A percentile compares a stretch with the other conserved stretches of the same genome.
Conservation (phyloP, 805 yeast species). For the Jamesozyma jinghongensis region DNA sequence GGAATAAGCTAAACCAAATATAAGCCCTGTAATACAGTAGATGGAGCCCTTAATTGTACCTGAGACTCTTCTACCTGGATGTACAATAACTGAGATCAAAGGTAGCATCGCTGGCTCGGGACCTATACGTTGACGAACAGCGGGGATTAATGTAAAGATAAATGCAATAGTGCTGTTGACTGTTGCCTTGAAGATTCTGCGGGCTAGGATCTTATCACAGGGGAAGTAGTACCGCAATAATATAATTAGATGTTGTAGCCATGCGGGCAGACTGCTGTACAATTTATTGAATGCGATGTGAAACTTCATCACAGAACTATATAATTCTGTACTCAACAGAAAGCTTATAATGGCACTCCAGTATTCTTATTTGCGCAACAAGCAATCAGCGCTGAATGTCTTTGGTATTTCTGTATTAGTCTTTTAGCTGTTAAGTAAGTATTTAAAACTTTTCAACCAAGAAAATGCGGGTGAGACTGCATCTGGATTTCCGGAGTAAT, state of each 20-base stretch:
- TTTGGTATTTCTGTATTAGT: too few species aligned
- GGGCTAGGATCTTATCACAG: conserved; percentile 28
- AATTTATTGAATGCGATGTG: not conserved
- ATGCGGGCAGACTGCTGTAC: not conserved
- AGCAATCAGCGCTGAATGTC: too few species aligned
- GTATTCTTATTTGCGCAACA: too few species aligned
- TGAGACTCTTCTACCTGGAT: conserved; percentile 43
- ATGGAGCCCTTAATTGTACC: conserved; percentile 38
- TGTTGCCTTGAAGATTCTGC: conserved; percentile 33
- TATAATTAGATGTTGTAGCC: conserved; percentile 4
- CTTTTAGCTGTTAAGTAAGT: too few species aligned
- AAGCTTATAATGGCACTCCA: too few species aligned
- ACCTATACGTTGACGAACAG: conserved; percentile 31
- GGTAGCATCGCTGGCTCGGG: conserved; percentile 38
- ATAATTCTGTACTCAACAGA: too few species aligned
- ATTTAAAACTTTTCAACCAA: too few species aligned
- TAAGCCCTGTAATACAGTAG: conserved; percentile 35
- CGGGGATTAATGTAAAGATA: conserved; percentile 34
- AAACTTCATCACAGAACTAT: too few species aligned
- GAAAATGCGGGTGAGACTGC: too few species aligned
- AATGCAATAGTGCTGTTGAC: conserved; percentile 36
- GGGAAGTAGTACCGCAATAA: conserved; percentile 21
- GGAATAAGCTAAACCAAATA: conserved; percentile 36
- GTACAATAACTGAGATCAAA: conserved; percentile 38
- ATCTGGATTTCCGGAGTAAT: too few species aligned